phyloP scores from a whole-genome alignment of 805 yeast genomes.

The Pichia cephalocereana region DNA sequence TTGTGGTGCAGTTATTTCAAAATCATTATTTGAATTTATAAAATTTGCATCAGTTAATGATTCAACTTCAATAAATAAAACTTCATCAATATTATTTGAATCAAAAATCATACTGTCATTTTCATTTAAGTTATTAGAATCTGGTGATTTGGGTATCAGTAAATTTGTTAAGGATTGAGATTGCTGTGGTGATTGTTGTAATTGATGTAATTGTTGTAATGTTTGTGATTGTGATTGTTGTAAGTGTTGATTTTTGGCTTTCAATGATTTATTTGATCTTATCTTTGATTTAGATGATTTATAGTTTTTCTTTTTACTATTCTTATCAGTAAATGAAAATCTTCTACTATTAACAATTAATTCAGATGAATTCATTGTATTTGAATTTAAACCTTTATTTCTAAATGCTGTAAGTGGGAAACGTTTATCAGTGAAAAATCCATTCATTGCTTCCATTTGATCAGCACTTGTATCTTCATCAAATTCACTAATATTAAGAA shows the following conservation, averaged over 20 bases:
- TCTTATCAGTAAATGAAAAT: slow-evolving; percentile 17
- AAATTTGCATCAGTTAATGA: background rate
- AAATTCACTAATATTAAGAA: slow-evolving; percentile 79
- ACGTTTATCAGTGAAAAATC: slow-evolving; percentile 27
- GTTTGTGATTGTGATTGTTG: background rate
- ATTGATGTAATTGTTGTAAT: background rate
- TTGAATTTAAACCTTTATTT: slow-evolving; percentile 38
- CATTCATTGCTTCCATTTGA: slow-evolving; percentile 5
- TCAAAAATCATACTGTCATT: background rate
- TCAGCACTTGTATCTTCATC: slow-evolving; percentile 38
- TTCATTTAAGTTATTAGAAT: background rate
- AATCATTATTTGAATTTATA: background rate
- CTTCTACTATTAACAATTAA: slow-evolving; percentile 10
- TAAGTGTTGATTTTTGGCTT: background rate
- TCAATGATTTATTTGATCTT: slow-evolving; percentile 10
- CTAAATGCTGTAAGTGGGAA: slow-evolving; percentile 88
- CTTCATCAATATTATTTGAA: slow-evolving; percentile 5
- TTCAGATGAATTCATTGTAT: background rate
- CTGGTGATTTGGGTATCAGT: background rate
- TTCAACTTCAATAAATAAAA: slow-evolving; percentile 8
- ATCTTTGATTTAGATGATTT: slow-evolving; percentile 14
- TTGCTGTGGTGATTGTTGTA: background rate
- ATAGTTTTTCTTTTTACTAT: slow-evolving; percentile 7
- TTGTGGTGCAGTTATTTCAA: slow-evolving; percentile 5
- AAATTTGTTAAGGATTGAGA: background rate